Evolutionary conservation across 139 green algal genomes (phyloP), one percentile per base, ranked within the genome.

Genomic region (Nannochloris sp.): DNA sequence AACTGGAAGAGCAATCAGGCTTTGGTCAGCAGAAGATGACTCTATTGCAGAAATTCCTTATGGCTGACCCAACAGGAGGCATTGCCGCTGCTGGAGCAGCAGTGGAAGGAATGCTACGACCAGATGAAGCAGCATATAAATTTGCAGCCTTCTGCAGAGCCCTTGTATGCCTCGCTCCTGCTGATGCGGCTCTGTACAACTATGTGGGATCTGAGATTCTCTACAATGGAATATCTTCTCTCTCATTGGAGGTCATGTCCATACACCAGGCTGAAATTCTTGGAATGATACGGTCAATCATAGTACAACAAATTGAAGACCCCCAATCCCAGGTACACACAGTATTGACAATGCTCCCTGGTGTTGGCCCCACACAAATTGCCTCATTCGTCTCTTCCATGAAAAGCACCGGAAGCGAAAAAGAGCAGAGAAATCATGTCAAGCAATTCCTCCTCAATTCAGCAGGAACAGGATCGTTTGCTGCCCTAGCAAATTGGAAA

Each of bases 51-150:
- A 73, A 72, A 60, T 57, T 91, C 25, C 44, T 85, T 36, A 29
- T 57, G 4, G 24, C 51, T 10, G 67, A 82, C 9, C 61, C 68
- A 1, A 36, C 58, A n/a, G 60, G 70, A 2, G 85, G 76, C 6
- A 72, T 83, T 34, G 67, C 73, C 2, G 67, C 71, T 1, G 65
- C 84, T 29, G 61, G 54, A 6, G 78, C 73, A 2, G 84, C 75
- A 2, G 73, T 88, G 4, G 24, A 57, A 4, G 87, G 77, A 10
- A 73, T 93, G 60, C 74, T 64, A 58, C 90, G 83, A 81, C 86
- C 79, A 3, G 87, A 94, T 66, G 72, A 87, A 4, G 50, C 66
- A 12, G 80, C 78, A 1, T 50, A 37, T 61, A 79, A 79, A 37
- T 74, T 74, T 70, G 64, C 63, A 40, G 57, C 58, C 40, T 59